Conservation (phyloP, 345 rosid genomes). For the Punica granatum region DNA sequence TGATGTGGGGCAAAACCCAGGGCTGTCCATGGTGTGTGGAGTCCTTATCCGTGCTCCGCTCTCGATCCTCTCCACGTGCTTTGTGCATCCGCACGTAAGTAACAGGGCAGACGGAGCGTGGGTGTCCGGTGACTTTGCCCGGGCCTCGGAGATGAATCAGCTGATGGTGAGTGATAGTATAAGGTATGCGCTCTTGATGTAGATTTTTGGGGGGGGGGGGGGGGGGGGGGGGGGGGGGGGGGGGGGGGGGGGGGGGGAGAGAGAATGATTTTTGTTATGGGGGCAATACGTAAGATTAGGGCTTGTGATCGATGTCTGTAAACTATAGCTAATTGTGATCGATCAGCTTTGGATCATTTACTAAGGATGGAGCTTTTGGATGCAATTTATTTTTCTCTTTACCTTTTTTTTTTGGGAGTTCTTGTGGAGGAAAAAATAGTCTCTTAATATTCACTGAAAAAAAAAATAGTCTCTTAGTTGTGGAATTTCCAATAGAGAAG, state of each 20-base stretch:
- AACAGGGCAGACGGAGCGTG: constrained; percentile 57
- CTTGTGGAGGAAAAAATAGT: too few relatives aligned
- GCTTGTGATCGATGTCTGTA: not conserved
- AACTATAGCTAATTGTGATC: not conserved
- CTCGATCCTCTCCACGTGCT: constrained; percentile 47
- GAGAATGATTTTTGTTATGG: not conserved
- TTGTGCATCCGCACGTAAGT: constrained; percentile 51
- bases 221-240: not conserved
- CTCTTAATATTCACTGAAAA: too few relatives aligned
- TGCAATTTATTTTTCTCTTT: too few relatives aligned
- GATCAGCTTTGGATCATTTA: too few relatives aligned
- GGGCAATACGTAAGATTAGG: not conserved
- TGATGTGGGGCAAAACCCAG: constrained; percentile 20
- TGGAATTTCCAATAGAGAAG: too few relatives aligned
- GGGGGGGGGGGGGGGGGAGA: not conserved
- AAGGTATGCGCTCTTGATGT: constrained; percentile 90
- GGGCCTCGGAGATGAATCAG: constrained; percentile 68
- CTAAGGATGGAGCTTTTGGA: too few relatives aligned
- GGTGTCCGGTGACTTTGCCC: constrained; percentile 58
- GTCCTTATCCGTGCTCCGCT: constrained; percentile 44
- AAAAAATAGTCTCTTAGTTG: too few relatives aligned
- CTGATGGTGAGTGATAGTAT: constrained; percentile 82
- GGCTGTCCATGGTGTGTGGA: constrained; percentile 28
- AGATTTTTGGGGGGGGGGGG: constrained; percentile 13
- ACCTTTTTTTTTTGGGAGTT: too few relatives aligned